A percentile compares a stretch with the other conserved stretches of the same genome.
Conservation (phyloP, 2,329 filamentous ascomycete species). For the Penicillium sp. region DNA sequence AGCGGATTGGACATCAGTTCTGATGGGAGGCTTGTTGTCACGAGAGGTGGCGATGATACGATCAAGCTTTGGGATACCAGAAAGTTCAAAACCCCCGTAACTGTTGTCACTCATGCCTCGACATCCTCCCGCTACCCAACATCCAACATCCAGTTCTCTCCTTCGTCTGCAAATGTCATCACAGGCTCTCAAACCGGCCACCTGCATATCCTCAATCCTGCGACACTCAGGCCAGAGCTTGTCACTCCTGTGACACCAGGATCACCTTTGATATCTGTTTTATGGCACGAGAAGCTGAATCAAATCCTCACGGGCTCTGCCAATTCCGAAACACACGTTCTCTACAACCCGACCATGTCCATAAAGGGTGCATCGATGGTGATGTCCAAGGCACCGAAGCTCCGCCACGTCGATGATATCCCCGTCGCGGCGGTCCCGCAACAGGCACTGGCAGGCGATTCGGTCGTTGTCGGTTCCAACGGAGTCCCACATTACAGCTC, state of each 20-base stretch:
- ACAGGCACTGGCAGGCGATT: conserved; percentile 76
- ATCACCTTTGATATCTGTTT: conserved; percentile 73
- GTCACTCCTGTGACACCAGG: conserved; percentile 85
- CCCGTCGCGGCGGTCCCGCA: conserved; percentile 82
- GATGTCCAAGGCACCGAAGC: conserved; percentile 90
- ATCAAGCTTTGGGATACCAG: conserved; percentile 97
- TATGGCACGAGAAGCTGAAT: conserved; percentile 93
- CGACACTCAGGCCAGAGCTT: conserved; percentile 78
- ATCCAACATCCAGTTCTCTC: conserved; percentile 84
- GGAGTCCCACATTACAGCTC: conserved; percentile 74
- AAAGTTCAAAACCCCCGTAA: conserved; percentile 88
- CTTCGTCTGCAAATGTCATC: conserved; percentile 76
- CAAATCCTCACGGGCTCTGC: conserved; percentile 93
- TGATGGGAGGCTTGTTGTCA: conserved; percentile 86
- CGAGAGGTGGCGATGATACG: conserved; percentile 81
- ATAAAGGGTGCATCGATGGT: conserved; percentile 77
- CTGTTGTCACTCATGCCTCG: conserved; percentile 71
- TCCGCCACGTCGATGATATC: conserved; percentile 92
- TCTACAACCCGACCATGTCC: conserved; percentile 86
- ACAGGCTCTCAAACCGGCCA: conserved; percentile 83
- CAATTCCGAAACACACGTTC: conserved; percentile 81
- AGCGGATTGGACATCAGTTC: conserved; percentile 85
- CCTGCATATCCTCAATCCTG: conserved; percentile 89
- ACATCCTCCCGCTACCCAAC: conserved; percentile 80
- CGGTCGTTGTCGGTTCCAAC: conserved; percentile 66